Percentiles rank a stretch among this genome's conserved stretches.
Evolutionary conservation across 164 flowering plant genomes (phyloP).

Genomic region (Aristolochia contorta): DNA sequence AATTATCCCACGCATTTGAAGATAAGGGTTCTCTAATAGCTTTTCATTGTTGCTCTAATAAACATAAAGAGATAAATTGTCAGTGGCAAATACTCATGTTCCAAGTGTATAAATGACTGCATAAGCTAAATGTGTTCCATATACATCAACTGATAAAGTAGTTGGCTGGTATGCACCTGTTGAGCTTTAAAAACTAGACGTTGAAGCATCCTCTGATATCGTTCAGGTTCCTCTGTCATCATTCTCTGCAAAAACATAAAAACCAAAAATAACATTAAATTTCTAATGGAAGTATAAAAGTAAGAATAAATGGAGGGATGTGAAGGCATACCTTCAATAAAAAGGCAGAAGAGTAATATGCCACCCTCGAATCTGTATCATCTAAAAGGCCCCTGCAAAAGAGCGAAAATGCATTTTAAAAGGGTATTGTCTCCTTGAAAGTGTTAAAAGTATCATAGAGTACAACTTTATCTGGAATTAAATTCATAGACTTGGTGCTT

Average conservation of each 20-base stretch:
- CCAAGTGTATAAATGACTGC: background rate
- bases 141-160: background rate
- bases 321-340: constrained; percentile 71
- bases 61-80: background rate
- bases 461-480: too few species aligned
- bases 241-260: constrained; percentile 54
- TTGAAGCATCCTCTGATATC: constrained; percentile 82
- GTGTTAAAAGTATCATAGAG: too few species aligned
- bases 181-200: constrained; percentile 87
- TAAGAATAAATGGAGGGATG: background rate
- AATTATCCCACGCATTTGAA: constrained; percentile 95
- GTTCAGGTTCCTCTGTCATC: constrained; percentile 96
- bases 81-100: background rate
- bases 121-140: background rate
- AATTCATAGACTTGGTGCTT: too few species aligned
- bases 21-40: constrained; percentile 93
- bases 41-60: constrained; percentile 96
- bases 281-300: background rate
- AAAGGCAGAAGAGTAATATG: constrained; percentile 91
- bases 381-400: constrained; percentile 75
- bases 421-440: too few species aligned
- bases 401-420: background rate
- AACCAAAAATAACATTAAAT: constrained; percentile 4
- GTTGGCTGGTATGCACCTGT: constrained; percentile 49
- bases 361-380: constrained; percentile 97